Percentiles rank a stretch among this genome's conserved stretches.
phyloP scores from a whole-genome alignment of 2,329 filamentous ascomycete genomes.

The Arthrobotrys sphaeroides region DNA sequence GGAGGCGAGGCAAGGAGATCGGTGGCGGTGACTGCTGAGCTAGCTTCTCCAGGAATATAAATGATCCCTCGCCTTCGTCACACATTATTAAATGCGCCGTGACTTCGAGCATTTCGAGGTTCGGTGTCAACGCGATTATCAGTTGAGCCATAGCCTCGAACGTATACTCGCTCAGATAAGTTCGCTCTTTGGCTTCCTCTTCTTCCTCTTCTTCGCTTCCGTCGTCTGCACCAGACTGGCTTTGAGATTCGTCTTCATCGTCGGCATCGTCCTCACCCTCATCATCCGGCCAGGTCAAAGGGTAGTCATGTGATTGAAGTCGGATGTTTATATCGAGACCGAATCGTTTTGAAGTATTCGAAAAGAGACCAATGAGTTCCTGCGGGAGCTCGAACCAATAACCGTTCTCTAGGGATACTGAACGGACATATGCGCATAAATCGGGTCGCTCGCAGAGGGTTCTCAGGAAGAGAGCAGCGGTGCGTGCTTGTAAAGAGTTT shows the following conservation, averaged over 20 bases:
- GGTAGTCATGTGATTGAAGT: background rate
- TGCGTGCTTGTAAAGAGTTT: background rate
- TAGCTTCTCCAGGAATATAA: slow-evolving; percentile 20
- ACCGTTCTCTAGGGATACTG: background rate
- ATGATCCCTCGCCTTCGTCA: background rate
- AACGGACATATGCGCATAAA: background rate
- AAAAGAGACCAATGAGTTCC: background rate
- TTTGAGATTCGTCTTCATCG: background rate
- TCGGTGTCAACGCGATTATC: slow-evolving; percentile 17
- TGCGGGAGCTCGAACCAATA: background rate
- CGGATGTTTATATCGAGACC: background rate
- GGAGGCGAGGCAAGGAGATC: slow-evolving; percentile 3
- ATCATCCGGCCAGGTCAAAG: background rate
- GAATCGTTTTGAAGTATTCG: background rate
- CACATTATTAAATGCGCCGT: background rate
- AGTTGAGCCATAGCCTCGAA: slow-evolving; percentile 28
- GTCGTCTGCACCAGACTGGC: no score
- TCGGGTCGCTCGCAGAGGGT: slow-evolving; percentile 8
- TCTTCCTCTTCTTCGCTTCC: background rate
- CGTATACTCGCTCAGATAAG: background rate
- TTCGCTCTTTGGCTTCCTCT: background rate
- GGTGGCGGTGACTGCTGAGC: background rate
- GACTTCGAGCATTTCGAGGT: slow-evolving; percentile 11
- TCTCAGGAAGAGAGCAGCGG: slow-evolving; percentile 11
- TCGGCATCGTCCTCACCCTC: background rate